phyloP scores from a whole-genome alignment of 2,329 filamentous ascomycete genomes.

The Stachybotrys chartarum region DNA sequence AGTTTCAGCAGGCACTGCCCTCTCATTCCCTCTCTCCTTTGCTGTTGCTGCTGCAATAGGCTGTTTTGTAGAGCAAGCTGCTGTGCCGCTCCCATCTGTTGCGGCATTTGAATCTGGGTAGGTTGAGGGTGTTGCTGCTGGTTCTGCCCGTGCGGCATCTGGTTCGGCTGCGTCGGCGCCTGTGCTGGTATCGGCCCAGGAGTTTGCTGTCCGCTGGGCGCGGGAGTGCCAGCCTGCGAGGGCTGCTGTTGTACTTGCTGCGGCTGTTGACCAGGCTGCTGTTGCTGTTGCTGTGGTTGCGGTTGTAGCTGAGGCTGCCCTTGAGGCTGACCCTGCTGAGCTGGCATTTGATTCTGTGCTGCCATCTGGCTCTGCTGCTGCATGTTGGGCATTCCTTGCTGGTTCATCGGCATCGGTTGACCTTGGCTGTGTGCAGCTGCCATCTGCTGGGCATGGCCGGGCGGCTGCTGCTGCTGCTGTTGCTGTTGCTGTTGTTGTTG shows the following conservation, averaged over 20 bases:
- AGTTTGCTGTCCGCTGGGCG: conserved; percentile 37
- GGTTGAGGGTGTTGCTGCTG: conserved; percentile 27
- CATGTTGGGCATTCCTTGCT: conserved; percentile 36
- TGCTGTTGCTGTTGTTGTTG: conserved; percentile 32
- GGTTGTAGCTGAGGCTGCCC: conserved; percentile 16
- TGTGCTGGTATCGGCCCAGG: conserved; percentile 38
- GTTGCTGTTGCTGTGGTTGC: conserved; percentile 15
- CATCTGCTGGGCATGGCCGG: conserved; percentile 26
- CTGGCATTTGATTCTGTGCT: conserved; percentile 22
- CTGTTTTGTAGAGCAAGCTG: conserved; percentile 32
- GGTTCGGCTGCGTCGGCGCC: conserved; percentile 26
- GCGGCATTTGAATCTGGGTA: conserved; percentile 16
- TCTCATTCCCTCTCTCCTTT: conserved; percentile 45
- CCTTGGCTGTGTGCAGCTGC: conserved; percentile 32
- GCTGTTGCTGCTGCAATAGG: conserved; percentile 37
- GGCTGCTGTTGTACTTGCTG: conserved; percentile 26
- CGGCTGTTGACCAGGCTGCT: conserved; percentile 34
- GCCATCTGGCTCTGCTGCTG: conserved; percentile 35
- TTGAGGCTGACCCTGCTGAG: conserved; percentile 17
- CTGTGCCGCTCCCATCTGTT: conserved; percentile 24
- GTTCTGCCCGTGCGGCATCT: conserved; percentile 21
- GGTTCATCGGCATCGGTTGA: conserved; percentile 41
- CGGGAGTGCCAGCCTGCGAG: conserved; percentile 33
- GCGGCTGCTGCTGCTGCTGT: conserved; percentile 22
- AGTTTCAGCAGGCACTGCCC: conserved; percentile 52